These are phyloP conservation scores for Mucor plumbeus DNA, from an alignment of 371 early-diverging fungal genomes.

Conservation along the genomic window DNA sequence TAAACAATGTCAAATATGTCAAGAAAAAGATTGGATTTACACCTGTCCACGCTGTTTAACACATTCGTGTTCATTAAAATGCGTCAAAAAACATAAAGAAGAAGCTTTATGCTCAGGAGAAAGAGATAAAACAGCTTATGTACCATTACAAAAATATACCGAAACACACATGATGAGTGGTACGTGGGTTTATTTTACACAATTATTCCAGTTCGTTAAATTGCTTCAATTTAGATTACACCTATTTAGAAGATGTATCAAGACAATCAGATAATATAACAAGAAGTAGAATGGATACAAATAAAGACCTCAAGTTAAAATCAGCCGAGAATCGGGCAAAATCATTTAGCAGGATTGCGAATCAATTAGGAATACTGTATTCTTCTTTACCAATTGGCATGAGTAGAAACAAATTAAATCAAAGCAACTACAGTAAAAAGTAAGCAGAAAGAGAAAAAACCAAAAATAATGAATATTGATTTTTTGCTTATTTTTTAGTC, in stretches of 20 bases:
- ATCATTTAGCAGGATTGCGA: constrained; percentile 27
- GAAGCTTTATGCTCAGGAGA: constrained; percentile 65
- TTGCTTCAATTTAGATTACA: constrained; percentile 39
- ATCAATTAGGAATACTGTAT: constrained; percentile 33
- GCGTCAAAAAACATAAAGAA: constrained; percentile 69
- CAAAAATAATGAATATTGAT: background rate
- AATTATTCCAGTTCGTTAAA: background rate
- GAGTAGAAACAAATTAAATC: constrained; percentile 42
- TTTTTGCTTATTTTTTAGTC: constrained; percentile 15
- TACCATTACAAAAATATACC: constrained; percentile 56
- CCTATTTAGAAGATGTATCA: constrained; percentile 49
- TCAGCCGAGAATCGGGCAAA: constrained; percentile 17
- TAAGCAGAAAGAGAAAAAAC: background rate
- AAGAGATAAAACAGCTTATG: constrained; percentile 65
- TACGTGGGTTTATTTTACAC: constrained; percentile 24
- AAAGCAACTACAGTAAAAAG: constrained; percentile 41
- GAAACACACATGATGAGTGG: constrained; percentile 72
- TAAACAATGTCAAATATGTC: constrained; percentile 45
- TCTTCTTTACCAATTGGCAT: constrained; percentile 41
- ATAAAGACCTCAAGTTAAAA: constrained; percentile 13
- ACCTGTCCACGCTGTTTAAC: constrained; percentile 71
- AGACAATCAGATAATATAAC: constrained; percentile 44
- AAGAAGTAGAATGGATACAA: constrained; percentile 32
- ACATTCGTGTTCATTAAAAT: constrained; percentile 68
- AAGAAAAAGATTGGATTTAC: constrained; percentile 55